These are phyloP conservation scores for maize (Zea mays) DNA, from an alignment of 176 grass and related monocot species.

Conservation along the genomic window Zm-B73-REFERENCE-NAM-5.0 NC_050103.1:176092501-176093000, in stretches of 20 bases:
- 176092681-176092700: not conserved
- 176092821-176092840: slow-evolving; percentile 27
- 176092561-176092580: not conserved
- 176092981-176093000: slow-evolving; percentile 17
- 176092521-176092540: not conserved
- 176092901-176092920: no score
- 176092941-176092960: not conserved
- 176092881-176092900: not conserved
- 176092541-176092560: not conserved
- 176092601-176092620: slow-evolving; percentile 2
- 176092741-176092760: not conserved
- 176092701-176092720: slow-evolving; percentile 21
- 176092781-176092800: not conserved
- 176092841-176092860: not conserved
- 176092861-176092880: not conserved
- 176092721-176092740: not conserved
- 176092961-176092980: not conserved
- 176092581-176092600: slow-evolving; percentile 13
- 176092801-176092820: not conserved
- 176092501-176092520: slow-evolving; percentile 11
- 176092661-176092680: not conserved
- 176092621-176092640: not conserved
- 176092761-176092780: not conserved
- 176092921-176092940: not conserved
- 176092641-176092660: not conserved